Evolutionary conservation across 139 green algal species (phyloP), one percentile per base, ranked within the genome.

Genomic region (Protoeuglena noctilucae): DNA sequence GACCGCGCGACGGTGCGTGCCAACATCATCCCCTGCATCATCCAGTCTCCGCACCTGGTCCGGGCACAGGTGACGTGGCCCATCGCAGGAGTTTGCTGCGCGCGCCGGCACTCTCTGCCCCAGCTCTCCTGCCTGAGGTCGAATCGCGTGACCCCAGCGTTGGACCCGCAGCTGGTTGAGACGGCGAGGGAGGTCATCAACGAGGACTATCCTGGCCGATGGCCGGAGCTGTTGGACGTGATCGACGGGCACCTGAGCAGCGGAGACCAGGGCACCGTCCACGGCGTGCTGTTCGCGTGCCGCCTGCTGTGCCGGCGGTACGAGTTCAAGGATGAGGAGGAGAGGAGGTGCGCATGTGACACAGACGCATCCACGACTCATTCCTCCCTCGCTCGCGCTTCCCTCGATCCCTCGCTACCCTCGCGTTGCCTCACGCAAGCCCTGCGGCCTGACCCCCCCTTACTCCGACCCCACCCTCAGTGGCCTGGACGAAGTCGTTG

Each of bases 231-330:
- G 30, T 68, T 93, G 56, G 55, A 66, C 24, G 26, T 58, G 22
- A 48, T 87, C 14, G n/a, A 71, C 18, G 29, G 55, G 34, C 23
- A n/a, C 45, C 24, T 54, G 26, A 9, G 19, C 27, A 27, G 18
- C 26, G 60, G 80, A 65, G 86, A 97, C 39, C 67, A 86, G 53
- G 12, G 26, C 3, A 71, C 78, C 6, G 64, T 94, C 25, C 67
- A 84, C 51, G 90, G 82, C 39, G 80, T 61, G 3, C 70, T 98
- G 55, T 58, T 76, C 18, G 73, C 74, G 25, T 66, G 96, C 51
- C 84, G 88, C 45, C 66, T 91, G 29, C 62, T 98, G 31, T 60
- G 79, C 3, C 77, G 90, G 49, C 96, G 96, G 74, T 98, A 94
- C 56, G 90, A 98, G 72, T 97, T 95, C 70, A 74, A 76, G 39